These are phyloP conservation scores for Ogataea haglerorum DNA, from an alignment of 805 yeast genomes.

Conservation along the genomic window DNA sequence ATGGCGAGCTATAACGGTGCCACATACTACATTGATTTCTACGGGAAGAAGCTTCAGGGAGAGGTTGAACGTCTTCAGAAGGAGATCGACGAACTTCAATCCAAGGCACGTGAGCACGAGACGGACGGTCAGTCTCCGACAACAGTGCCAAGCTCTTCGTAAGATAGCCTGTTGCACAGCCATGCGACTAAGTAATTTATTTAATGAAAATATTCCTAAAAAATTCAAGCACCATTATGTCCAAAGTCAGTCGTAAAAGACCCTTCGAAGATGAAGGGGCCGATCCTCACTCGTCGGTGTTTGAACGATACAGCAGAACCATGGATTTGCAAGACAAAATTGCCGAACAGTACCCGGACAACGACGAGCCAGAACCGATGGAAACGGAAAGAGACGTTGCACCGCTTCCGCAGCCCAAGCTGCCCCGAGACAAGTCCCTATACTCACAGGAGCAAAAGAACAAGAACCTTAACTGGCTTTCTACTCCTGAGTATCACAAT, in stretches of 20 bases:
- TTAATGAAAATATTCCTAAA: not conserved
- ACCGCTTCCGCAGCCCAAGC: conserved; percentile 83
- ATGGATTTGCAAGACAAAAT: conserved; percentile 25
- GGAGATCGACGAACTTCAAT: conserved; percentile 67
- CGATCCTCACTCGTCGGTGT: conserved; percentile 41
- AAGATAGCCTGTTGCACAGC: conserved; percentile 1
- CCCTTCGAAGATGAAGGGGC: conserved; percentile 3
- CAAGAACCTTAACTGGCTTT: conserved; percentile 59
- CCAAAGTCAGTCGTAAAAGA: conserved; percentile 5
- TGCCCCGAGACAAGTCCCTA: conserved; percentile 51
- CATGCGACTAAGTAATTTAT: not conserved
- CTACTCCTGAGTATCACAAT: conserved; percentile 55
- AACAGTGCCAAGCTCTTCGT: not conserved
- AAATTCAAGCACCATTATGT: not conserved
- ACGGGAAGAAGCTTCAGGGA: conserved; percentile 84
- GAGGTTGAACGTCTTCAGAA: conserved; percentile 69
- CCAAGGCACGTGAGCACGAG: conserved; percentile 14
- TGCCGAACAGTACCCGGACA: conserved; percentile 13
- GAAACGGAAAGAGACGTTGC: conserved; percentile 44
- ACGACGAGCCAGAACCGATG: conserved; percentile 22
- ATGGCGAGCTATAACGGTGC: conserved; percentile 92
- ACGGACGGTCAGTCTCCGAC: not conserved
- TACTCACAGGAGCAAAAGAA: conserved; percentile 32
- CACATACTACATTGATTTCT: conserved; percentile 86
- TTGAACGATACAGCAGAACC: conserved; percentile 50